Evolutionary conservation across 2,329 filamentous ascomycete genomes (phyloP).

Genomic region (Ceratocystiopsis minuta): DNA sequence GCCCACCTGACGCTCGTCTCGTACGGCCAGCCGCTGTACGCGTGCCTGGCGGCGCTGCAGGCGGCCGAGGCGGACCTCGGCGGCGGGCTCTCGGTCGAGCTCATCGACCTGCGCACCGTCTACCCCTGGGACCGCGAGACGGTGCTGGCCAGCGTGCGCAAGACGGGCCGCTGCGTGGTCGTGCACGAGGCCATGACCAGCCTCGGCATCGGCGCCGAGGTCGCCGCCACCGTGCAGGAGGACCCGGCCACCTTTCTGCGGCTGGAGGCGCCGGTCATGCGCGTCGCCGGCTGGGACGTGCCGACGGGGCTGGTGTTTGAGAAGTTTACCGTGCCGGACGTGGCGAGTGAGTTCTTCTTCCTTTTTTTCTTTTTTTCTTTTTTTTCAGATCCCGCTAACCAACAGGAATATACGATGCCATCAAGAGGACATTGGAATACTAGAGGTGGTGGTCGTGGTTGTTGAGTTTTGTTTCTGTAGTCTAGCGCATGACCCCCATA

Average conservation of each 20-base stretch:
- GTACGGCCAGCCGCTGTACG: slow-evolving; percentile 80
- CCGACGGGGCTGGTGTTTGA: slow-evolving; percentile 69
- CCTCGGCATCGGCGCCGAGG: slow-evolving; percentile 72
- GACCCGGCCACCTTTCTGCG: slow-evolving; percentile 56
- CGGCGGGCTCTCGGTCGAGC: slow-evolving; percentile 57
- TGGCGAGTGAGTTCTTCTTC: slow-evolving; percentile 69
- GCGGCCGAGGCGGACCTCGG: slow-evolving; percentile 60
- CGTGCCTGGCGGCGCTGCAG: slow-evolving; percentile 58
- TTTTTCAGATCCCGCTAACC: neutral
- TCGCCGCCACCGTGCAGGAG: slow-evolving; percentile 77
- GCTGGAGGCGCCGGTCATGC: slow-evolving; percentile 67
- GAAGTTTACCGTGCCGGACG: slow-evolving; percentile 66
- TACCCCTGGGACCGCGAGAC: slow-evolving; percentile 84
- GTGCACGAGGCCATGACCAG: slow-evolving; percentile 91
- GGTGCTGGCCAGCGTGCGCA: slow-evolving; percentile 64
- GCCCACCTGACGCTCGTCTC: slow-evolving; percentile 69
- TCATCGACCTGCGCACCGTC: slow-evolving; percentile 74
- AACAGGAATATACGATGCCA: slow-evolving; percentile 51
- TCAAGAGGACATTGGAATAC: slow-evolving; percentile 28
- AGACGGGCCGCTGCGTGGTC: slow-evolving; percentile 71
- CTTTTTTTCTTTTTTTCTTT: neutral
- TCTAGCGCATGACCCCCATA: too few relatives aligned
- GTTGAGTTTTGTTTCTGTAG: too few relatives aligned
- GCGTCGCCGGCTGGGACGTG: slow-evolving; percentile 80
- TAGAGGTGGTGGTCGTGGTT: too few relatives aligned